These are phyloP conservation scores for Solanum pinnatisectum DNA, from an alignment of 257 asterid genomes.

Conservation along the genomic window DNA sequence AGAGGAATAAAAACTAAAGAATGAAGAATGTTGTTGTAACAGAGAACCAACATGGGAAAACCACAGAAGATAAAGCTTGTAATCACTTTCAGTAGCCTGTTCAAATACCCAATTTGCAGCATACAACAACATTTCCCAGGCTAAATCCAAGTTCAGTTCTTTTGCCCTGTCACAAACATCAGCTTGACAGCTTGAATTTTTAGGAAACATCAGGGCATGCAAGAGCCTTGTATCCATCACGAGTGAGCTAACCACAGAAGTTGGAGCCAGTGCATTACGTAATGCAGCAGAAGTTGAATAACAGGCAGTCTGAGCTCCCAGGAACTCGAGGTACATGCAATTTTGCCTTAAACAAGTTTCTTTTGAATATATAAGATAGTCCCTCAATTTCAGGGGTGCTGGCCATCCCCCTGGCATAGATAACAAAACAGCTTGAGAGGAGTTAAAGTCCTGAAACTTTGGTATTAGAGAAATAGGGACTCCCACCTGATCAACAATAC, in stretches of 20 bases:
- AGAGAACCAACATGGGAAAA: slow-evolving; percentile 60
- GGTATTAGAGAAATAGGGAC: slow-evolving; percentile 28
- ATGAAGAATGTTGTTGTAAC: slow-evolving; percentile 37
- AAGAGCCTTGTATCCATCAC: slow-evolving; percentile 41
- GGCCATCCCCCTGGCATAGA: slow-evolving; percentile 95
- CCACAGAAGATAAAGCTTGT: slow-evolving; percentile 54
- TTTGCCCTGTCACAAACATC: slow-evolving; percentile 9
- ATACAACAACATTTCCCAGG: slow-evolving; percentile 40
- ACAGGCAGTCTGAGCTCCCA: slow-evolving; percentile 56
- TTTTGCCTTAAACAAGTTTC: slow-evolving; percentile 67
- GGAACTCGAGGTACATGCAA: slow-evolving; percentile 56
- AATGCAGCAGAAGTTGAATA: slow-evolving; percentile 9
- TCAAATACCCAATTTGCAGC: slow-evolving; percentile 94
- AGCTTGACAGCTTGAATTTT: slow-evolving; percentile 10
- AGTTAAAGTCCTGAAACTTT: slow-evolving; percentile 29
- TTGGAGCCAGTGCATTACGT: slow-evolving; percentile 20
- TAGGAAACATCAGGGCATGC: slow-evolving; percentile 35
- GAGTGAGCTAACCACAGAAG: slow-evolving; percentile 26
- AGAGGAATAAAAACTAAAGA: slow-evolving; percentile 35
- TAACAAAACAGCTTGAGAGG: slow-evolving; percentile 35
- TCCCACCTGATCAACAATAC: slow-evolving; percentile 41
- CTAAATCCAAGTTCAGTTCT: slow-evolving; percentile 30
- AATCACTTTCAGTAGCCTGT: slow-evolving; percentile 75
- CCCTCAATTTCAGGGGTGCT: slow-evolving; percentile 56
- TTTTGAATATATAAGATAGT: slow-evolving; percentile 45